Evolutionary conservation across 805 yeast genomes (phyloP).

Genomic region (Maudiozyma turicensis): DNA sequence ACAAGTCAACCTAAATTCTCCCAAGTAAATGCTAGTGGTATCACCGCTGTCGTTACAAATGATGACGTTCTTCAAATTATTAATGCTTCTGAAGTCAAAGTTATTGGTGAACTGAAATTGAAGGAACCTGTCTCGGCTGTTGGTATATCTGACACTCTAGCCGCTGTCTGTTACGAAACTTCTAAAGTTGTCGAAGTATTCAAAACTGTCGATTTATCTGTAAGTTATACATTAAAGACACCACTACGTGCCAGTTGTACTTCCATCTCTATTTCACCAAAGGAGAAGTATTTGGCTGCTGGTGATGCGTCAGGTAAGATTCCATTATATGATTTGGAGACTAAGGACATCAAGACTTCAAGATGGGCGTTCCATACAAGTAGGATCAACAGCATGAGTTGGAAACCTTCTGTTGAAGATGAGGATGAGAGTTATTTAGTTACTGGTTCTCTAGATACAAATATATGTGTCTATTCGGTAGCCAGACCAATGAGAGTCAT

Average conservation of each 20-base stretch:
- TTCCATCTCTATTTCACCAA: constrained; percentile 58
- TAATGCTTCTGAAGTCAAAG: constrained; percentile 28
- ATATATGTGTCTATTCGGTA: constrained; percentile 70
- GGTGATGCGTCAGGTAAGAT: constrained; percentile 88
- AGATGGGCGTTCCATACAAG: constrained; percentile 96
- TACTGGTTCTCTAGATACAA: constrained; percentile 78
- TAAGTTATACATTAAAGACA: constrained; percentile 29
- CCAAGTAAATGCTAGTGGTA: constrained; percentile 28
- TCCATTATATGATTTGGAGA: constrained; percentile 50
- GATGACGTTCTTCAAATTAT: constrained; percentile 31
- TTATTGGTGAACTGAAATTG: constrained; percentile 25
- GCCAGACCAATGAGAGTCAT: constrained; percentile 67
- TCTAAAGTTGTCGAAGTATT: constrained; percentile 35
- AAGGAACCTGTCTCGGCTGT: constrained; percentile 37
- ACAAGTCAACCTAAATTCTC: constrained; percentile 44
- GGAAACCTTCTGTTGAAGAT: constrained; percentile 43
- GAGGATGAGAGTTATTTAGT: constrained; percentile 55
- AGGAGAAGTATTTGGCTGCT: constrained; percentile 60
- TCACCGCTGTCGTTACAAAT: constrained; percentile 38
- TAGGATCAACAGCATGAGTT: constrained; percentile 61
- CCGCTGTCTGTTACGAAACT: constrained; percentile 42
- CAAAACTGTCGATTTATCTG: constrained; percentile 25
- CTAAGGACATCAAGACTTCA: constrained; percentile 55
- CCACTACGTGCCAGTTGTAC: constrained; percentile 55
- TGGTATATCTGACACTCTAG: constrained; percentile 33